Conservation (phyloP, 192 early-diverging fungal species). For the Coemansia sp. region DNA sequence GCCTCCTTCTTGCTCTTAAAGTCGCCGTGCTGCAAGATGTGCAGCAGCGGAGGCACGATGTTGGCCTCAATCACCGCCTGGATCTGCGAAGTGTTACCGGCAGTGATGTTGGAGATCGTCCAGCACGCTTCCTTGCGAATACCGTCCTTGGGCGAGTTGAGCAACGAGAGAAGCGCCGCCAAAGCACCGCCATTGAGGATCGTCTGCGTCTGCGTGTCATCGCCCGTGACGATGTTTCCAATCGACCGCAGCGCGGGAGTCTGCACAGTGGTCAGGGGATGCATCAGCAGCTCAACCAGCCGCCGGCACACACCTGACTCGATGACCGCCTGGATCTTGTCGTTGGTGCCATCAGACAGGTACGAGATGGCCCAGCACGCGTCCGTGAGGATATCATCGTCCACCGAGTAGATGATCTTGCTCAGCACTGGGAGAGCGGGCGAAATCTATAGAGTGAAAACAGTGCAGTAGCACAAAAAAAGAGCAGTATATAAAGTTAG, state of each 20-base stretch:
- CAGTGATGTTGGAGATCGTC: conserved; percentile 99
- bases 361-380: conserved; percentile 99
- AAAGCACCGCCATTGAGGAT: conserved; percentile 90
- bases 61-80: conserved; percentile 94
- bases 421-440: conserved; percentile 87
- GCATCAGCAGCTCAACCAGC: conserved; percentile 90
- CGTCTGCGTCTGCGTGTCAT: conserved; percentile 95
- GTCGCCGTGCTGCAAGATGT: conserved; percentile 83
- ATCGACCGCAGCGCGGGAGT: conserved; percentile 96
- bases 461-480: conserved; percentile 4
- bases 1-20: conserved; percentile 99
- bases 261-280: conserved; percentile 85
- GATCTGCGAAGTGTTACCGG: conserved; percentile 91
- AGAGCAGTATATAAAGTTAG: not conserved
- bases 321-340: conserved; percentile 98
- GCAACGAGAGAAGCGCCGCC: conserved; percentile 73
- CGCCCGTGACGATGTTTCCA: conserved; percentile 99
- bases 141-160: conserved; percentile 87
- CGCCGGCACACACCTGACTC: conserved; percentile 92
- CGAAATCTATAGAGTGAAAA: conserved; percentile 60
- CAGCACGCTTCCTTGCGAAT: conserved; percentile 99
- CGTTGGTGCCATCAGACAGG: conserved; percentile 93
- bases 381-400: conserved; percentile 95
- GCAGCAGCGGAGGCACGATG: conserved; percentile 87
- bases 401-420: conserved; percentile 84